These are phyloP conservation scores for Fragaria nilgerrensis DNA, from an alignment of 306 rosid species.

Conservation along the genomic window DNA sequence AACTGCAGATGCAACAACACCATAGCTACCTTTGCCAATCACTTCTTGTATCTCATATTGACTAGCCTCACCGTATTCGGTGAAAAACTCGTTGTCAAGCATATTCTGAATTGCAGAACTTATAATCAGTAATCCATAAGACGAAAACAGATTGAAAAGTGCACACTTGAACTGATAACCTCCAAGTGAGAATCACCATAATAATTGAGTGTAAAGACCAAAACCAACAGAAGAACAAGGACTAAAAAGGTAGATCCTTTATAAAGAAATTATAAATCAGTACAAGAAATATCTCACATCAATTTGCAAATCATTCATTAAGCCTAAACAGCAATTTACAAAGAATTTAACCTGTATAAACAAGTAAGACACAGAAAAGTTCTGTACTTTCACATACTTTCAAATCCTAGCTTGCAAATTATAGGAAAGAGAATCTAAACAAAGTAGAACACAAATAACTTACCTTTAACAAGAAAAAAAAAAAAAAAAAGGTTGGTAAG, in stretches of 20 bases:
- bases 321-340: neutral
- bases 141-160: slow-evolving; percentile 4
- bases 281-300: neutral
- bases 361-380: neutral
- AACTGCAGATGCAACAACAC: slow-evolving; percentile 69
- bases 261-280: neutral
- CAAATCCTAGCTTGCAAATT: neutral
- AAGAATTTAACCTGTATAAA: neutral
- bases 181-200: neutral
- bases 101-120: slow-evolving; percentile 42
- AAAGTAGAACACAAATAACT: neutral
- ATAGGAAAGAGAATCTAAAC: neutral
- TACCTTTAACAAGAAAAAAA: neutral
- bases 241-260: neutral
- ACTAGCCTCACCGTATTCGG: slow-evolving; percentile 70
- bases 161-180: neutral
- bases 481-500: neutral
- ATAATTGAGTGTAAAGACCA: neutral
- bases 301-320: neutral
- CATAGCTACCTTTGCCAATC: slow-evolving; percentile 68
- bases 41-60: slow-evolving; percentile 67
- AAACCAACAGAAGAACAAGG: neutral
- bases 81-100: slow-evolving; percentile 68
- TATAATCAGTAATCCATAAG: slow-evolving; percentile 16
- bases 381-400: neutral